Evolutionary conservation across 1,284 basidiomycete species (phyloP).

Genomic region (Moesziomyces sp.): DNA sequence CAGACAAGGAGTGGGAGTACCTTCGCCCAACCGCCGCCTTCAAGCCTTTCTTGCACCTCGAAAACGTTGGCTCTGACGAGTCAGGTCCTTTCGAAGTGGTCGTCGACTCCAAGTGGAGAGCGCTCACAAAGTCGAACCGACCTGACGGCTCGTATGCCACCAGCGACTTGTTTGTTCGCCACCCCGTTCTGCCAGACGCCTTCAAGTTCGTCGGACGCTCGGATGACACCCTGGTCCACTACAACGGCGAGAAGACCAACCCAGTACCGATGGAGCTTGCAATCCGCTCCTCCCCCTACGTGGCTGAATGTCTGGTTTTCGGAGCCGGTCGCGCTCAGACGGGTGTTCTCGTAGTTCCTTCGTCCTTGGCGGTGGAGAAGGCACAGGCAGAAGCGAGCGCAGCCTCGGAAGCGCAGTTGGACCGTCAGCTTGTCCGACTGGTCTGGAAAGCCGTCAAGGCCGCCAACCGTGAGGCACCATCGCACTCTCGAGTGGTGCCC

Average conservation of each 20-base stretch:
- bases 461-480: constrained; percentile 19
- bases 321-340: constrained; percentile 72
- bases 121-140: constrained; percentile 71
- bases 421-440: constrained; percentile 1
- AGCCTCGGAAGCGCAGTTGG: constrained; percentile 1
- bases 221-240: constrained; percentile 73
- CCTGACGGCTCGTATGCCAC: constrained; percentile 74
- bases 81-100: constrained; percentile 71
- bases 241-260: constrained; percentile 48
- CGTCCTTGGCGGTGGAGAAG: constrained; percentile 68
- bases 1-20: constrained; percentile 76
- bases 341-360: constrained; percentile 73
- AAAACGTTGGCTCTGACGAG: constrained; percentile 13
- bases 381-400: constrained; percentile 28
- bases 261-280: constrained; percentile 42
- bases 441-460: constrained; percentile 14
- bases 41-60: constrained; percentile 10
- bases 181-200: constrained; percentile 69
- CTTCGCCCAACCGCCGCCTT: constrained; percentile 65
- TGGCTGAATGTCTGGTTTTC: constrained; percentile 73
- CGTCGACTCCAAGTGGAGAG: constrained; percentile 73
- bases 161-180: constrained; percentile 70
- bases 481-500: constrained; percentile 26
- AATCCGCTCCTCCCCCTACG: constrained; percentile 54
- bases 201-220: constrained; percentile 75